Base-by-base conservation (phyloP, 495 filamentous ascomycete species). In the Podospora anserina region DNA sequence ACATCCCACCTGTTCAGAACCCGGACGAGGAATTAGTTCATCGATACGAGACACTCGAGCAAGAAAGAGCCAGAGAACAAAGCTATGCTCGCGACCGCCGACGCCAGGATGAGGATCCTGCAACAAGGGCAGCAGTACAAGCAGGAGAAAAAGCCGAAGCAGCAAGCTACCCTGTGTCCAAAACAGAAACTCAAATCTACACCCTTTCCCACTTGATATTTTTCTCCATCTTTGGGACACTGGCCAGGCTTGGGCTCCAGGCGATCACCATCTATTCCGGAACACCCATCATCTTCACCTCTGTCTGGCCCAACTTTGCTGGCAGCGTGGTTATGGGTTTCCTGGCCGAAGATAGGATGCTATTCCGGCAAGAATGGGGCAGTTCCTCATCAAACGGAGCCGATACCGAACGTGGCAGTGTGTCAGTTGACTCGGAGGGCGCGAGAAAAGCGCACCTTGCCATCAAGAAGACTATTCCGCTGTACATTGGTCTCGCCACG, bases 261-360 rank as follows among this genome's bases (percentile, higher is more conserved):
- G 88, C 90, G 59, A 79, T 99, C 28, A 94, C 93, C 4, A 87
- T 86, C 66, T 97, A 97, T 79, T 86, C 89, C 11, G 90, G 90
- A 23, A 86, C 91, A 0, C 93, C 93, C 4, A 80, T 94, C 30
- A 80, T 88, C 3, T 92, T 90, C 39, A 81, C 87, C 56, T 88
- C 92, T 3, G 79, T 97, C 34, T 99, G 95, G 95, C 90, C 94
- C 58, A 97, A 99, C 72, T 90, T 97, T 68, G 86, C 80, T n/a
- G 95, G 95, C 11, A 89, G 88, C 66, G 71, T 96, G 0, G 66
- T 97, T 59, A 89, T 99, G 86, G 94, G 95, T 20, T 96, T 96
- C 75, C 80, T 99, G 16, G 77, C 85, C 23, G 91, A 97, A 80
- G 93, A 96, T 74, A 82, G 85, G 70, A 88, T 85, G 71, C 80